Evolutionary conservation across 352 stramenopile species (phyloP).

Genomic region (Globisporangium cystogenes): DNA sequence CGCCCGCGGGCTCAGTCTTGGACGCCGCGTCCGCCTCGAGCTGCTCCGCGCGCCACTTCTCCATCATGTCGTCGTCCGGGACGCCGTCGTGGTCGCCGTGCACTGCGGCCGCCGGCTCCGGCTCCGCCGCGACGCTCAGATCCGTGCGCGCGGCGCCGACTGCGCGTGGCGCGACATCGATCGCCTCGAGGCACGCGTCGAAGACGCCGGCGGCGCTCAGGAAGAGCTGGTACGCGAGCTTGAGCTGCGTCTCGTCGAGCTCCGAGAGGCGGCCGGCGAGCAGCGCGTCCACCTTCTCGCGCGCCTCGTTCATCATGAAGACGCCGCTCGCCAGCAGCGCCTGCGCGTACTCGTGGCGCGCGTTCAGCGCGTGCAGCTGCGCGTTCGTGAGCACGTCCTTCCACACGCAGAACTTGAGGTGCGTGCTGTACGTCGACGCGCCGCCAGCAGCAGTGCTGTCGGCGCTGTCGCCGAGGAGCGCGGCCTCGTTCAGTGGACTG

Average conservation of each 20-base stretch:
- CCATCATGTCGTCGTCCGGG: slow-evolving; percentile 35
- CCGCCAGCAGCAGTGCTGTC: not conserved
- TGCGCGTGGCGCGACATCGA: slow-evolving; percentile 22
- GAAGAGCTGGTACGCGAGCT: slow-evolving; percentile 61
- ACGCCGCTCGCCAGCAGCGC: slow-evolving; percentile 37
- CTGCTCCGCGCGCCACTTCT: slow-evolving; percentile 57
- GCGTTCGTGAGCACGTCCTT: slow-evolving; percentile 39
- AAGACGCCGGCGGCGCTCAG: slow-evolving; percentile 51
- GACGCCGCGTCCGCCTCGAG: slow-evolving; percentile 6
- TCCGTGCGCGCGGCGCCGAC: slow-evolving; percentile 30
- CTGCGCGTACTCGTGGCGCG: slow-evolving; percentile 51
- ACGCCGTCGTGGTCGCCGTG: not conserved
- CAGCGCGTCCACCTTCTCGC: slow-evolving; percentile 35
- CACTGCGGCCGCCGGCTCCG: not conserved
- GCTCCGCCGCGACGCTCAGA: slow-evolving; percentile 13
- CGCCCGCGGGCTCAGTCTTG: too few relatives aligned
- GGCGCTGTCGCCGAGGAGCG: not conserved
- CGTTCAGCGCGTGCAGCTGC: slow-evolving; percentile 39
- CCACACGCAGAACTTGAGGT: slow-evolving; percentile 54
- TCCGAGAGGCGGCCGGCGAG: slow-evolving; percentile 31
- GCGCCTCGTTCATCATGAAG: slow-evolving; percentile 36
- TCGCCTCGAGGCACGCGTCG: slow-evolving; percentile 38
- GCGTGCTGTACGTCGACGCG: slow-evolving; percentile 17
- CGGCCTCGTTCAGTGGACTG: slow-evolving; percentile 7
- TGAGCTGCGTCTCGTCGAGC: slow-evolving; percentile 56